Percentiles rank a stretch among this genome's conserved stretches.
Evolutionary conservation across 164 flowering plant genomes (phyloP).

Genomic region (Aristolochia californica): DNA sequence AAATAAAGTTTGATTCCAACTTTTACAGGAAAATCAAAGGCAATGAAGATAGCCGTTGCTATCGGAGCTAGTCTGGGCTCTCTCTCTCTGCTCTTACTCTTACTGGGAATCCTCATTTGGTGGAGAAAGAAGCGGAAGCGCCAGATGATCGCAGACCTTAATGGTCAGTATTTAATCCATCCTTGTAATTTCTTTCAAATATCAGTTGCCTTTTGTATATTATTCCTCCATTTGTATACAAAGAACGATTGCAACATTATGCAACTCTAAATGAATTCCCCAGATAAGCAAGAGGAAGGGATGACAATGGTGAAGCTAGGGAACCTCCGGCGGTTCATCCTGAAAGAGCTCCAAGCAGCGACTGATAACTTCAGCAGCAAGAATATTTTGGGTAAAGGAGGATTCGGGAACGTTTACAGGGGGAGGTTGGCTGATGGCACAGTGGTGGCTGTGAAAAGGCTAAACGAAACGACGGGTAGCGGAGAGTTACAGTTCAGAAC

Average conservation of each 20-base stretch:
- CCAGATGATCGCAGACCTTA: conserved; percentile 34
- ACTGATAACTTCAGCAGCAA: conserved; percentile 71
- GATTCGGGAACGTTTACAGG: conserved; percentile 84
- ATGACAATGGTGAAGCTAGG: conserved; percentile 49
- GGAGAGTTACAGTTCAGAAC: conserved; percentile 79
- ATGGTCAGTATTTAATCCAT: conserved; percentile 31
- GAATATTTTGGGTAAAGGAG: conserved; percentile 80
- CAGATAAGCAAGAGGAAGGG: conserved; percentile 64
- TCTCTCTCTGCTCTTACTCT: conserved; percentile 21
- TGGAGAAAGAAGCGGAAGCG: conserved; percentile 28
- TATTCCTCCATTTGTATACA: too few species aligned
- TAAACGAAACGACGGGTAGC: conserved; percentile 42
- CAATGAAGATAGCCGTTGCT: conserved; percentile 55
- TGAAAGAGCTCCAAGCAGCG: conserved; percentile 70
- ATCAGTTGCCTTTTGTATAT: too few species aligned
- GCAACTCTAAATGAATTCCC: not conserved
- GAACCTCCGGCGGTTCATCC: conserved; percentile 52
- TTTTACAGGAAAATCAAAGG: conserved; percentile 32
- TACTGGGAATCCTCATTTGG: conserved; percentile 35
- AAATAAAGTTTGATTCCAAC: not conserved
- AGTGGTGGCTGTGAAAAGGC: conserved; percentile 70
- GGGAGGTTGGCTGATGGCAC: conserved; percentile 69
- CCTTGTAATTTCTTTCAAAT: too few species aligned
- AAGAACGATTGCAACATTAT: conserved; percentile 2
- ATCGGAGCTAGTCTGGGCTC: conserved; percentile 53